These are phyloP conservation scores for Solanum lycopersicoides DNA, from an alignment of 257 asterid species.

Conservation along the genomic window DNA sequence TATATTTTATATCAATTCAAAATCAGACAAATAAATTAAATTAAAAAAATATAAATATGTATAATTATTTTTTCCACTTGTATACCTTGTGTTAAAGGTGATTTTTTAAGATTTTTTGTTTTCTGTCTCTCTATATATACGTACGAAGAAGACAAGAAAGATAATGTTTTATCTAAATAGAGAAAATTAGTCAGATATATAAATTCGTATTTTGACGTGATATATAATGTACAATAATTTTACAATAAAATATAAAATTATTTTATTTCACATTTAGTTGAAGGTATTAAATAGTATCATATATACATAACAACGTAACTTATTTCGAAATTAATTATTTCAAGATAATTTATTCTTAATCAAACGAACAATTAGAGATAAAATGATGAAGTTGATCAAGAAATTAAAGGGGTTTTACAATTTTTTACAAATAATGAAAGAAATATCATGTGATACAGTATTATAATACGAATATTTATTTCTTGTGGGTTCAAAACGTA, in stretches of 20 bases:
- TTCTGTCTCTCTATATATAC: background rate
- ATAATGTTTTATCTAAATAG: background rate
- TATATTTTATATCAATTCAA: accelerated
- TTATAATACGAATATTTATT: background rate
- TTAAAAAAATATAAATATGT: background rate
- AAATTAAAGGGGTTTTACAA: background rate
- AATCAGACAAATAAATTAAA: background rate
- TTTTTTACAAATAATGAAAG: background rate
- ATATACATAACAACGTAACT: too few species aligned
- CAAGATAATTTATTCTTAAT: too few species aligned
- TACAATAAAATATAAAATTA: too few species aligned
- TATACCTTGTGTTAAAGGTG: background rate
- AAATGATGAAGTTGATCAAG: background rate
- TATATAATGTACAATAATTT: too few species aligned
- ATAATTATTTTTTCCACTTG: background rate
- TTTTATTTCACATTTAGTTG: accelerated
- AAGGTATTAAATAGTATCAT: accelerated
- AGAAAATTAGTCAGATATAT: background rate
- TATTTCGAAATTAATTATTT: too few species aligned
- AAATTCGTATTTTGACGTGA: background rate
- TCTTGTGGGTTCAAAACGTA: background rate
- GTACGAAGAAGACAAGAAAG: background rate
- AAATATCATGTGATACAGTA: background rate
- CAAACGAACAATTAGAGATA: background rate
- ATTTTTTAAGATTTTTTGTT: background rate